phyloP scores from a whole-genome alignment of 768 basidiomycete species.

The Pisolithus microcarpus region DNA sequence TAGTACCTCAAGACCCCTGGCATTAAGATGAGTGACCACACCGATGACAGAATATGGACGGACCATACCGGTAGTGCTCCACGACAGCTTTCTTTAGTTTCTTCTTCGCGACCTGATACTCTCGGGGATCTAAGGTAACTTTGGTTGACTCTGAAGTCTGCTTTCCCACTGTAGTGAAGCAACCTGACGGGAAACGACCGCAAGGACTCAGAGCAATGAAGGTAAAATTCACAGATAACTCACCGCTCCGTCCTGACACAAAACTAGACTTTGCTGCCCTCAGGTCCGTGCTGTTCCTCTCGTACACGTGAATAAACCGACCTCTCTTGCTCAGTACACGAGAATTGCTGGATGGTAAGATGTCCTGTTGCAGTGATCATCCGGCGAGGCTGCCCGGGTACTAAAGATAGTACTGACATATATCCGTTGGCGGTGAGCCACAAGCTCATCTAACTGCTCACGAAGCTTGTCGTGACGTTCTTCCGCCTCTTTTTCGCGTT shows the following conservation, averaged over 20 bases:
- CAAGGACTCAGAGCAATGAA: background rate
- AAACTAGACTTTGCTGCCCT: slow-evolving; percentile 3
- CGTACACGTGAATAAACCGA: background rate
- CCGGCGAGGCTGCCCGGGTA: background rate
- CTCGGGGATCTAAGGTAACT: slow-evolving; percentile 51
- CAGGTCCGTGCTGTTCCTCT: background rate
- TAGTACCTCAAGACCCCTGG: slow-evolving; percentile 71
- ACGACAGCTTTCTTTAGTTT: slow-evolving; percentile 75
- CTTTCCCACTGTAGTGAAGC: background rate
- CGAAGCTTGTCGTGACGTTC: slow-evolving; percentile 42
- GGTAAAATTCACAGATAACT: background rate
- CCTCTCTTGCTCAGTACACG: background rate
- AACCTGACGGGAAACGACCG: background rate
- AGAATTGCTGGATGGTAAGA: background rate
- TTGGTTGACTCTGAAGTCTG: background rate
- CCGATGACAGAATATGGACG: background rate
- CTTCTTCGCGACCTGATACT: slow-evolving; percentile 80
- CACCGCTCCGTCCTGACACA: slow-evolving; percentile 10
- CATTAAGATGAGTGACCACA: background rate
- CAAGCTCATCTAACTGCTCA: slow-evolving; percentile 68
- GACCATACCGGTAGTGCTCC: slow-evolving; percentile 69
- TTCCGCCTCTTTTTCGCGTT: slow-evolving; percentile 58
- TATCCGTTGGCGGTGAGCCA: slow-evolving; percentile 55
- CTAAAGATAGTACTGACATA: slow-evolving; percentile 36
- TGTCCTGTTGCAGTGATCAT: slow-evolving; percentile 9